Evolutionary conservation across 441 rosid genomes (phyloP).

Genomic region (Hura crepitans): DNA sequence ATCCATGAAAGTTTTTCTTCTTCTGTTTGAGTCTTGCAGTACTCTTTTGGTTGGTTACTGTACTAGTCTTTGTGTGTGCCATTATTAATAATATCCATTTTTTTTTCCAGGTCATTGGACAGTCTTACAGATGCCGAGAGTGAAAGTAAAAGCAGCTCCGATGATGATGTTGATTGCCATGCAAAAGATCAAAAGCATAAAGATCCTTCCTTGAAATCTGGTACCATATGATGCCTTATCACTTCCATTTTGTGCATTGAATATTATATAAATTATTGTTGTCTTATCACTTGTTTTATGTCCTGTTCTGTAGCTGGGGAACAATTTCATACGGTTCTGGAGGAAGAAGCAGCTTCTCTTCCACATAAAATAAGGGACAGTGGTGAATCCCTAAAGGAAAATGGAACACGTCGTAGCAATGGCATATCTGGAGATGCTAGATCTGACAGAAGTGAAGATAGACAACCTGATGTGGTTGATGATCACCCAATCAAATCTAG

Average conservation of each 20-base stretch:
- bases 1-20: not conserved
- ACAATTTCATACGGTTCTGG: constrained; percentile 38
- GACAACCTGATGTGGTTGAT: constrained; percentile 79
- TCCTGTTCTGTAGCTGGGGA: constrained; percentile 29
- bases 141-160: constrained; percentile 47
- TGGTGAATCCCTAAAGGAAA: constrained; percentile 46
- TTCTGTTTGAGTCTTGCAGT: not conserved
- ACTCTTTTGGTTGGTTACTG: not conserved
- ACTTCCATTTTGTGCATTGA: no score
- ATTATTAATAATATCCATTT: not conserved
- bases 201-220: constrained; percentile 40
- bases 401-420: constrained; percentile 52
- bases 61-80: not conserved
- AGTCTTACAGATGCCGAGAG: constrained; percentile 51
- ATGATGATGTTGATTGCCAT: constrained; percentile 41
- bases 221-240: constrained; percentile 30
- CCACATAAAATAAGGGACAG: constrained; percentile 38
- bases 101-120: constrained; percentile 45
- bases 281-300: not conserved
- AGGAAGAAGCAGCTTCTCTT: constrained; percentile 44
- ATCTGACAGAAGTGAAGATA: constrained; percentile 55
- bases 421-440: constrained; percentile 39
- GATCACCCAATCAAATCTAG: constrained; percentile 86
- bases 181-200: constrained; percentile 41
- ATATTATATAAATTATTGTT: not conserved